These are phyloP conservation scores for Hordeum pubiflorum DNA, from an alignment of 202 grass and related monocot genomes.

Conservation along the genomic window DNA sequence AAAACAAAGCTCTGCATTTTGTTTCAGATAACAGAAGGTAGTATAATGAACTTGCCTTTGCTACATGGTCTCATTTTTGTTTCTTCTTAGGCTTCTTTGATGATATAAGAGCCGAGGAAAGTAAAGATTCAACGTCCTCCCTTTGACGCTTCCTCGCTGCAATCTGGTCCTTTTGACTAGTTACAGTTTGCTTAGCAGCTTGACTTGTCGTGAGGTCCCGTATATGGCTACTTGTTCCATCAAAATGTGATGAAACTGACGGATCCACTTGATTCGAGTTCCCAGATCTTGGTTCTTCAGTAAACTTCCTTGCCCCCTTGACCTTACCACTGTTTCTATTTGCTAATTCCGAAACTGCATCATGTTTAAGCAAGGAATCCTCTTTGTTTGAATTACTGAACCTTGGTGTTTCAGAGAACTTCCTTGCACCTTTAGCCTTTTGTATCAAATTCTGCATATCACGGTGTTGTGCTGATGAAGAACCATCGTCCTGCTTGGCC, in stretches of 20 bases:
- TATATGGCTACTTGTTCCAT: slow-evolving; percentile 25
- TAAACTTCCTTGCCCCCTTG: slow-evolving; percentile 35
- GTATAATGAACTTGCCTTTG: slow-evolving; percentile 33
- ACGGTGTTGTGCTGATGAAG: slow-evolving; percentile 18
- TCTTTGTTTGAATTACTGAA: slow-evolving; percentile 20
- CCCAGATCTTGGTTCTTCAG: slow-evolving; percentile 31
- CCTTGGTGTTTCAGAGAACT: slow-evolving; percentile 39
- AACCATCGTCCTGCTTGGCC: slow-evolving; percentile 18
- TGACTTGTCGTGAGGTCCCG: slow-evolving; percentile 34
- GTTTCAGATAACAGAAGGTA: slow-evolving; percentile 8
- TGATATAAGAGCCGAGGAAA: slow-evolving; percentile 74
- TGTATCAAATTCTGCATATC: slow-evolving; percentile 39
- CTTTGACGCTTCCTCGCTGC: slow-evolving; percentile 65
- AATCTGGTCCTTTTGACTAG: slow-evolving; percentile 42
- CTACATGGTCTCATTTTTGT: slow-evolving; percentile 19
- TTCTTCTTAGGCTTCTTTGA: slow-evolving; percentile 58
- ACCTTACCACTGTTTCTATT: slow-evolving; percentile 31
- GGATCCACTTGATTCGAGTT: slow-evolving; percentile 25
- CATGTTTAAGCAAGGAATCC: slow-evolving; percentile 15
- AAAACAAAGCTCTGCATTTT: not conserved
- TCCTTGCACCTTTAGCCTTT: slow-evolving; percentile 36
- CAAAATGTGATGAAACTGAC: slow-evolving; percentile 21
- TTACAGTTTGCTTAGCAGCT: slow-evolving; percentile 1
- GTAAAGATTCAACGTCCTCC: slow-evolving; percentile 65
- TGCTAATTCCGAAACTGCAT: not conserved